Evolutionary conservation across 257 asterid genomes (phyloP).

Genomic region (Cinchona pubescens): DNA sequence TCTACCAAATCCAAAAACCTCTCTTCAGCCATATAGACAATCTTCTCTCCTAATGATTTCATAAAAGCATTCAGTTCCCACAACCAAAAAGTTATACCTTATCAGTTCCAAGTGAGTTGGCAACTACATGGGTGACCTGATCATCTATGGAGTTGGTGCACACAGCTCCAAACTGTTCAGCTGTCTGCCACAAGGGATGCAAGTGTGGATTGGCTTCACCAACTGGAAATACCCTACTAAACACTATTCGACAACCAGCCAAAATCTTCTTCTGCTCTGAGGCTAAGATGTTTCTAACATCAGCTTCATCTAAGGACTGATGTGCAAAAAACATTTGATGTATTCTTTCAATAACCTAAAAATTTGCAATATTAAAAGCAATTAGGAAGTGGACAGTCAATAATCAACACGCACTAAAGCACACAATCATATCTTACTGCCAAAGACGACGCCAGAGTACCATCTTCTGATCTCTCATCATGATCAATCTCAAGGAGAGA

Average conservation of each 20-base stretch:
- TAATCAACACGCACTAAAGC: not conserved
- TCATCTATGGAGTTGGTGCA: conserved; percentile 84
- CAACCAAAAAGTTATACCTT: conserved; percentile 54
- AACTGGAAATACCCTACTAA: conserved; percentile 93
- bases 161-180: conserved; percentile 95
- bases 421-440: conserved; percentile 54
- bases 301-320: conserved; percentile 74
- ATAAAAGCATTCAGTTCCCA: not conserved
- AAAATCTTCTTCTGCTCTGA: conserved; percentile 79
- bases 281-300: conserved; percentile 86
- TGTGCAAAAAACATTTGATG: conserved; percentile 68
- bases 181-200: conserved; percentile 95
- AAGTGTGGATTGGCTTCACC: conserved; percentile 90
- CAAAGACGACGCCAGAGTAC: conserved; percentile 86
- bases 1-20: not conserved
- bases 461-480: conserved; percentile 97
- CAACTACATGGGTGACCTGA: conserved; percentile 96
- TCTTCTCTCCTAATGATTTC: not conserved
- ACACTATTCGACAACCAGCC: conserved; percentile 81
- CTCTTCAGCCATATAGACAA: not conserved
- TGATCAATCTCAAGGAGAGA: conserved; percentile 97
- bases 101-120: conserved; percentile 90
- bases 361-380: conserved; percentile 10
- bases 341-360: conserved; percentile 85
- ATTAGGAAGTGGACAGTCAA: conserved; percentile 5